Conservation (phyloP, 306 rosid genomes). For the Vigna reflexopilosa region DNA sequence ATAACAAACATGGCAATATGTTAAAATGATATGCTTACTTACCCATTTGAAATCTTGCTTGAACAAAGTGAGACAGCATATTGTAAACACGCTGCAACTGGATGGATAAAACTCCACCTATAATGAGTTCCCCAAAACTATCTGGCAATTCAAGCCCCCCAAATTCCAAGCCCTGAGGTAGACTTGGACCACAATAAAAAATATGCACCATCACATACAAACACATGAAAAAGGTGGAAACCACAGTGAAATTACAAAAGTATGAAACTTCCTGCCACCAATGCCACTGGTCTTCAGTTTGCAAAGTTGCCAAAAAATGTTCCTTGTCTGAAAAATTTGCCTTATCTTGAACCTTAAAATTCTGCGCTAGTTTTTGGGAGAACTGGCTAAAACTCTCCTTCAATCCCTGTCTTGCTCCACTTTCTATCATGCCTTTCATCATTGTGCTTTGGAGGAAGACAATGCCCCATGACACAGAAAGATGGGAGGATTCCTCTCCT, state of each 20-base stretch:
- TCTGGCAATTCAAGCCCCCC: conserved; percentile 87
- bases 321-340: conserved; percentile 59
- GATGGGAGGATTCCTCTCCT: conserved; percentile 64
- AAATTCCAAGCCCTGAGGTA: conserved; percentile 72
- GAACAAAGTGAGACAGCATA: conserved; percentile 74
- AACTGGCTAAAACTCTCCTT: conserved; percentile 76
- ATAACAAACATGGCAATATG: conserved; percentile 15
- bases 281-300: conserved; percentile 61
- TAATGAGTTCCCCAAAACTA: conserved; percentile 76
- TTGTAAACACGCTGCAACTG: conserved; percentile 66
- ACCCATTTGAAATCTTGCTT: conserved; percentile 84
- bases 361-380: conserved; percentile 55
- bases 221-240: conserved; percentile 61
- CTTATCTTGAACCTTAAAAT: conserved; percentile 54
- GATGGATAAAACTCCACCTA: conserved; percentile 68
- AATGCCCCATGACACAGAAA: conserved; percentile 76
- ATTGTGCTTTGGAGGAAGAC: conserved; percentile 76
- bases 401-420: conserved; percentile 75
- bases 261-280: conserved; percentile 68
- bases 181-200: conserved; percentile 56
- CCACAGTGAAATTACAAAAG: conserved; percentile 69
- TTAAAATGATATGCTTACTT: conserved; percentile 52
- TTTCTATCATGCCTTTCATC: conserved; percentile 84
- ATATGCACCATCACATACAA: conserved; percentile 73
- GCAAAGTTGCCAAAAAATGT: conserved; percentile 56